Evolutionary conservation across 306 rosid genomes (phyloP).

Genomic region (Citrullus mucosospermus): DNA sequence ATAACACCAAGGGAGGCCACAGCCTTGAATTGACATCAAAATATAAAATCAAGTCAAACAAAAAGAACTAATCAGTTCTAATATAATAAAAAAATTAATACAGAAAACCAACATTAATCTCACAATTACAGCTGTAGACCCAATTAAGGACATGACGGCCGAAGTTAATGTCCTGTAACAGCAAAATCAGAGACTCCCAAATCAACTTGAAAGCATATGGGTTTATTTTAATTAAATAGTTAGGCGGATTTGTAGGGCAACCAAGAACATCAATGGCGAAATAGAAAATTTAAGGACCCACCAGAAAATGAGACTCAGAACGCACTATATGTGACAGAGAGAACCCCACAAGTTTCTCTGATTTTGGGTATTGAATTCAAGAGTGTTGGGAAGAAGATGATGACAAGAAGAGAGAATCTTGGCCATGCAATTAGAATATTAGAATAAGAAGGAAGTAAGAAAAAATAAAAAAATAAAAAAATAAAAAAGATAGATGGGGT

Average conservation of each 20-base stretch:
- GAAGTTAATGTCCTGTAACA: not conserved
- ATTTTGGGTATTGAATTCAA: not conserved
- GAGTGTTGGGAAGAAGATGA: not conserved
- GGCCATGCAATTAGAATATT: not conserved
- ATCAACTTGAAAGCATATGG: not conserved
- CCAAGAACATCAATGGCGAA: not conserved
- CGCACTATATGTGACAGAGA: slow-evolving; percentile 4
- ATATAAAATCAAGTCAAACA: slow-evolving; percentile 5
- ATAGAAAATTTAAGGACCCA: not conserved
- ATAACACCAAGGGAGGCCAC: not conserved
- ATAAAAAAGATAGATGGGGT: not conserved
- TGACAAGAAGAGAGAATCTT: not conserved
- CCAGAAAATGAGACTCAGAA: not conserved
- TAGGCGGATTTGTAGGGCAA: not conserved
- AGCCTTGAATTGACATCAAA: not conserved
- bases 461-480: not conserved
- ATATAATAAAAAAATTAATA: not conserved
- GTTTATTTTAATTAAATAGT: not conserved
- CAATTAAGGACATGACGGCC: not conserved
- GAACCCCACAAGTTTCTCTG: not conserved
- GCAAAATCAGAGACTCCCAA: not conserved
- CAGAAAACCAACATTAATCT: not conserved
- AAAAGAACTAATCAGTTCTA: not conserved
- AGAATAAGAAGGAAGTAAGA: no score
- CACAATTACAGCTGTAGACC: slow-evolving; percentile 5